Conservation (phyloP, 148 eudicot genomes). For the Spergularia marina region DNA sequence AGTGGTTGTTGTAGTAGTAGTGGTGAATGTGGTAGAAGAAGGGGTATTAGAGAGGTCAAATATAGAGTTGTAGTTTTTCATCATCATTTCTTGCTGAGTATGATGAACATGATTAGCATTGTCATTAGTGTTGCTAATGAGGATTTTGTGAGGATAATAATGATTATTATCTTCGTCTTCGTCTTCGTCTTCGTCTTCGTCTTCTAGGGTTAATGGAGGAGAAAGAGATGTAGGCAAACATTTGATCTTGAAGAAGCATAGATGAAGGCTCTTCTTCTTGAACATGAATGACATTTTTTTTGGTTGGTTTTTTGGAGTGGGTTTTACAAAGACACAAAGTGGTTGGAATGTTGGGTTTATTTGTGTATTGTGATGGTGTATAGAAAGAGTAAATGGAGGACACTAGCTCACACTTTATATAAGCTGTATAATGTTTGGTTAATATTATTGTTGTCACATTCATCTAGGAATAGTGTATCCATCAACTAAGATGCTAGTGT, state of each 20-base stretch:
- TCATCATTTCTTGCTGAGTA: background rate
- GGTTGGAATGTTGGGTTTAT: background rate
- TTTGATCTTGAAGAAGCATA: constrained; percentile 53
- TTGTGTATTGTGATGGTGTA: background rate
- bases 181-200: constrained; percentile 16
- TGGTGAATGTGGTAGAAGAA: constrained; percentile 26
- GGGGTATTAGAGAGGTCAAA: constrained; percentile 16
- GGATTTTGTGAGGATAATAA: background rate
- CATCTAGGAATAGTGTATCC: too few species aligned
- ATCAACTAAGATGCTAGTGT: too few species aligned
- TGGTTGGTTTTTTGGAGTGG: background rate
- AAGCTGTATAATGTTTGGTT: too few species aligned
- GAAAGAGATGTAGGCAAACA: constrained; percentile 38
- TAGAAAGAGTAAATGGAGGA: background rate
- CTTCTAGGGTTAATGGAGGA: constrained; percentile 29
- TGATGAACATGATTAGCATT: background rate
- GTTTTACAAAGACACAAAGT: constrained; percentile 9
- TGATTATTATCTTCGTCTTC: background rate
- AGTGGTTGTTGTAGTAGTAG: constrained; percentile 16
- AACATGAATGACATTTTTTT: constrained; percentile 42
- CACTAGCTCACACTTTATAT: too few species aligned
- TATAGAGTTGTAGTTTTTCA: background rate
- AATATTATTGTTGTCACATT: too few species aligned
- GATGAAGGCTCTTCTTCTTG: constrained; percentile 49
- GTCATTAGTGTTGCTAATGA: background rate